Base-by-base conservation (phyloP, 805 yeast species). In the Helenozyma baotianmanensis region DNA sequence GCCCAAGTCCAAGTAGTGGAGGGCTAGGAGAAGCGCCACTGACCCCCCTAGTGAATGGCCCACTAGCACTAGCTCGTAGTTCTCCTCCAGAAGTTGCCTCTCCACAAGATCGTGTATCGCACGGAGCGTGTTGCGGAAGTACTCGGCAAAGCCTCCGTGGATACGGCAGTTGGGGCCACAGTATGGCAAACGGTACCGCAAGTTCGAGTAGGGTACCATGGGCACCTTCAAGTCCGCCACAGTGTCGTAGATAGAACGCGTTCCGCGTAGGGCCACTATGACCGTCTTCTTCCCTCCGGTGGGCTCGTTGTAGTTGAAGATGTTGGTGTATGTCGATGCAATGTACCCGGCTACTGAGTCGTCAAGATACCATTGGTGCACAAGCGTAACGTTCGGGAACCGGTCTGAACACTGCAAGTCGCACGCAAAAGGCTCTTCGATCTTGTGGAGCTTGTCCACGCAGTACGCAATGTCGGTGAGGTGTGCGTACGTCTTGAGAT, bases 381-480 rank as follows among this genome's bases (percentile, higher is more conserved):
- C 53, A 30, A 68, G 45, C 2, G 62, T 50, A 36, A 63, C 43
- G 33, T 67, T 58, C 2, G 68, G 67, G 35, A 64, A 62, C 28
- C 51, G 36, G 9, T 36, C 35, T 14, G 56, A 56, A 38, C 73
- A 67, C 6, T 48, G 45, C 17, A 62, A 47, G 15, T 56, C 60
- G 40, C 74, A 68, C 16, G 50, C 36, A 44, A 68, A 68, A 1
- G 73, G 73, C 24, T 45, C 43, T 3, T 48, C 45, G n/a, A 68
- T 55, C 3, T 47, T 46, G 12, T 49, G 46, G 6, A 52, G 36
- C 1, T 49, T 36, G 4, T 63, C 57, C 7, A 68, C 53, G 39
- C 74, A 68, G 39, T 68, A 68, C 4, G 72, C 50, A 9, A 67
- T 66, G 38, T 68, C 73, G 16, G 64, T 55, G 21, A 68, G 50